Evolutionary conservation across 148 eudicot genomes (phyloP).

Genomic region (Rhododendron henanense): DNA sequence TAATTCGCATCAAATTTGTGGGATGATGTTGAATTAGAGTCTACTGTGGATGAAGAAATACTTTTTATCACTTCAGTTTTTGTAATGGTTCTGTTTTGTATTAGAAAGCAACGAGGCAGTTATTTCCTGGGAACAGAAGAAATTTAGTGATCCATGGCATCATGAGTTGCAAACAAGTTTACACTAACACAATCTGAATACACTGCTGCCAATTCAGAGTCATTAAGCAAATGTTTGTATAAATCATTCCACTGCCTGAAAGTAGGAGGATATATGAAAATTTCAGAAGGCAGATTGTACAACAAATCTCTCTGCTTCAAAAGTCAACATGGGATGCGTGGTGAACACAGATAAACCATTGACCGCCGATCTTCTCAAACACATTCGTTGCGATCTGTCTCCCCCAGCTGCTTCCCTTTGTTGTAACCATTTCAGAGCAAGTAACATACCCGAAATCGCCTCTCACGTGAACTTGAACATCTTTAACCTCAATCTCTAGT

Average conservation of each 20-base stretch:
- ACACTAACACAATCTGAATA: background rate
- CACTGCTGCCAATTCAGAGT: background rate
- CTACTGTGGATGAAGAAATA: background rate
- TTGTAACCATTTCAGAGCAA: conserved; percentile 79
- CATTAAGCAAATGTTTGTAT: background rate
- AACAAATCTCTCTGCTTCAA: conserved; percentile 18
- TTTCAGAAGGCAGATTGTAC: background rate
- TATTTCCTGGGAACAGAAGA: background rate
- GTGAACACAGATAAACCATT: conserved; percentile 70
- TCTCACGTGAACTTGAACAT: conserved; percentile 70
- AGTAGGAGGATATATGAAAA: background rate
- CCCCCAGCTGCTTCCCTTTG: conserved; percentile 92
- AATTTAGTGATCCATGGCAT: background rate
- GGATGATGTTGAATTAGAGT: background rate
- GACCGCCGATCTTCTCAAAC: conserved; percentile 68
- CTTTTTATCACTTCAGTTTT: background rate
- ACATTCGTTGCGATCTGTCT: conserved; percentile 92
- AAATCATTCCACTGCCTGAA: background rate
- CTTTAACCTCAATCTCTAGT: conserved; percentile 73
- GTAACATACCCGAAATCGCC: conserved; percentile 83
- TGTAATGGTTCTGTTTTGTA: background rate
- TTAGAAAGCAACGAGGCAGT: background rate
- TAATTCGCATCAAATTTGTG: background rate
- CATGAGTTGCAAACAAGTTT: background rate
- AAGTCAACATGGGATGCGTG: conserved; percentile 74